phyloP scores from a whole-genome alignment of 208 protist species.

The Leishmania turanica region DNA sequence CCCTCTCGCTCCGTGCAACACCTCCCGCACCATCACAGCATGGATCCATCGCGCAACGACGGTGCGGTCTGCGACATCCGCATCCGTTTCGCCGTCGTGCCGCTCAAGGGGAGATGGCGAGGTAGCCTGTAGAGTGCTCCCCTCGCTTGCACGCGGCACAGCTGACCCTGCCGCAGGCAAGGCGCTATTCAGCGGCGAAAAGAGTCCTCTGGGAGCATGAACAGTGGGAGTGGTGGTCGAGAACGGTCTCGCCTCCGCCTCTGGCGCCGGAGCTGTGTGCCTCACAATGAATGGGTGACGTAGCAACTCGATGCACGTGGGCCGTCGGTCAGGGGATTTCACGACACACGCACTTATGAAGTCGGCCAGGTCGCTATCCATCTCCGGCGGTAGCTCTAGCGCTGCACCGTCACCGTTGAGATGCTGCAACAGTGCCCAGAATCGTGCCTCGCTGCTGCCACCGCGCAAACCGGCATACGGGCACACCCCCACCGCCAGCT shows the following conservation, averaged over 20 bases:
- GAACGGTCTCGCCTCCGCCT: neutral
- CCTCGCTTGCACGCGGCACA: neutral
- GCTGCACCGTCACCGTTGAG: slow-evolving; percentile 59
- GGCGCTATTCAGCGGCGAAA: neutral
- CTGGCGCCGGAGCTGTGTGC: slow-evolving; percentile 6
- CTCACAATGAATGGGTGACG: slow-evolving; percentile 66
- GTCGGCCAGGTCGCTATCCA: slow-evolving; percentile 54
- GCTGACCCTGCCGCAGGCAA: neutral
- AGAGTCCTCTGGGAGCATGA: neutral
- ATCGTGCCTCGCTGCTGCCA: slow-evolving; percentile 74
- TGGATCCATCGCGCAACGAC: slow-evolving; percentile 24
- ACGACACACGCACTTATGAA: slow-evolving; percentile 78
- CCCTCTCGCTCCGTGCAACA: neutral
- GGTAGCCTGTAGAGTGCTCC: neutral
- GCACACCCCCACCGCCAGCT: slow-evolving; percentile 85
- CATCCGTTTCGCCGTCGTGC: slow-evolving; percentile 13
- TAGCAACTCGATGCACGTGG: slow-evolving; percentile 72
- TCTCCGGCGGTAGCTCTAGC: slow-evolving; percentile 53
- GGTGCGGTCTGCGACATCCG: slow-evolving; percentile 18
- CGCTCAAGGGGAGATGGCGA: slow-evolving; percentile 9
- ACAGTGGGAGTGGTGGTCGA: neutral
- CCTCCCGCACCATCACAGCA: neutral
- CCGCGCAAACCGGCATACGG: slow-evolving; percentile 68
- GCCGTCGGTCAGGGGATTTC: slow-evolving; percentile 60
- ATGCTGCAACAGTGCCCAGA: slow-evolving; percentile 89